A percentile compares a stretch with the other conserved stretches of the same genome.
Evolutionary conservation across 208 protist species (phyloP).

Genomic region (Leishmania guyanensis): DNA sequence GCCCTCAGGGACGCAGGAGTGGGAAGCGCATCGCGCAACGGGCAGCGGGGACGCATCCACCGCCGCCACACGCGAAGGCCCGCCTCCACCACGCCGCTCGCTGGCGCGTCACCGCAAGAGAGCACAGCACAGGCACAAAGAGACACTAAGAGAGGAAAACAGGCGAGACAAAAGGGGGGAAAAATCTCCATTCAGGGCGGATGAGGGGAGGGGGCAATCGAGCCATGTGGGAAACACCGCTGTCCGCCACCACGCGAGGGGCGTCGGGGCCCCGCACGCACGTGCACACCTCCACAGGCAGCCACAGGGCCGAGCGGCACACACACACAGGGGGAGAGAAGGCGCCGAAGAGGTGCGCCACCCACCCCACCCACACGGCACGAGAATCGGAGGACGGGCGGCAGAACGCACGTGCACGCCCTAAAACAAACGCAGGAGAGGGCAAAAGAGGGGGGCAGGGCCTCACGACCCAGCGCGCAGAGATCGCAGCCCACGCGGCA

Average conservation of each 20-base stretch:
- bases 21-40: constrained; percentile 9
- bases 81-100: constrained; percentile 1
- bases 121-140: constrained; percentile 10
- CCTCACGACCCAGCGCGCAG: too few relatives aligned
- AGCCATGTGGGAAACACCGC: background rate
- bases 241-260: background rate
- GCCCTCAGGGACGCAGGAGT: background rate
- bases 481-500: too few relatives aligned
- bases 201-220: background rate
- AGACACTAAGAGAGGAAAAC: background rate
- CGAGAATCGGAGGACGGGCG: background rate
- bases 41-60: constrained; percentile 3
- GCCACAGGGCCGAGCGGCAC: background rate
- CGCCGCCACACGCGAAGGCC: background rate
- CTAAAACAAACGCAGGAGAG: background rate
- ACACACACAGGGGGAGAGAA: background rate
- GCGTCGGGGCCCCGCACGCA: background rate
- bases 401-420: constrained; percentile 2
- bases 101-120: background rate
- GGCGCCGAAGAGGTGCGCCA: background rate
- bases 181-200: too few relatives aligned
- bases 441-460: too few relatives aligned
- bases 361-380: background rate
- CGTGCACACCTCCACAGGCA: background rate
- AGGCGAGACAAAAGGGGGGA: background rate